Conservation (phyloP, 2,329 filamentous ascomycete species). For the Botrytis galanthina region DNA sequence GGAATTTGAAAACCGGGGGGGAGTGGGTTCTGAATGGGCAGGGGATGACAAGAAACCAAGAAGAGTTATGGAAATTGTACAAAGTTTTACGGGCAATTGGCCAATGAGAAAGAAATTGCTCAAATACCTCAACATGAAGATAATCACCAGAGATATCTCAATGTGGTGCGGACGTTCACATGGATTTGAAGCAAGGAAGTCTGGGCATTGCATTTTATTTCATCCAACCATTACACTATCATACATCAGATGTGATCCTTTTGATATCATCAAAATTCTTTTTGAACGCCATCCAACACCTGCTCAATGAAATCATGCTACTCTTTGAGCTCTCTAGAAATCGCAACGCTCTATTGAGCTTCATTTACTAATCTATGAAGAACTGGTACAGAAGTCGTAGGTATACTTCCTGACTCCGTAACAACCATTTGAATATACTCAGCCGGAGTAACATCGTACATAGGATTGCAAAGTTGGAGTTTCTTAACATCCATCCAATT, state of each 20-base stretch:
- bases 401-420: conserved; percentile 84
- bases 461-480: conserved; percentile 66
- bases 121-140: background rate
- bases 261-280: conserved; percentile 7
- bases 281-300: conserved; percentile 11
- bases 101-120: conserved; percentile 2
- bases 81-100: conserved; percentile 7
- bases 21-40: background rate
- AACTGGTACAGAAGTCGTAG: conserved; percentile 80
- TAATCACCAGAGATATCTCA: background rate
- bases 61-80: conserved; percentile 2
- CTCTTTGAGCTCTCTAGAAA: background rate
- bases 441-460: conserved; percentile 90
- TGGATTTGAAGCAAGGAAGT: background rate
- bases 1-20: background rate
- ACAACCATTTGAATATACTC: conserved; percentile 86
- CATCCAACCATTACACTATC: conserved; percentile 24
- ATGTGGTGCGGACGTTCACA: background rate
- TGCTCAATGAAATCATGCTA: background rate
- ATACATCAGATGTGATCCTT: conserved; percentile 21
- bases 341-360: conserved; percentile 25
- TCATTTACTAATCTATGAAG: conserved; percentile 59
- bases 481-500: conserved; percentile 58
- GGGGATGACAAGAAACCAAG: background rate
- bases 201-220: background rate